Conservation (phyloP, 176 grass and related monocot species). For the Lolium perenne region DNA sequence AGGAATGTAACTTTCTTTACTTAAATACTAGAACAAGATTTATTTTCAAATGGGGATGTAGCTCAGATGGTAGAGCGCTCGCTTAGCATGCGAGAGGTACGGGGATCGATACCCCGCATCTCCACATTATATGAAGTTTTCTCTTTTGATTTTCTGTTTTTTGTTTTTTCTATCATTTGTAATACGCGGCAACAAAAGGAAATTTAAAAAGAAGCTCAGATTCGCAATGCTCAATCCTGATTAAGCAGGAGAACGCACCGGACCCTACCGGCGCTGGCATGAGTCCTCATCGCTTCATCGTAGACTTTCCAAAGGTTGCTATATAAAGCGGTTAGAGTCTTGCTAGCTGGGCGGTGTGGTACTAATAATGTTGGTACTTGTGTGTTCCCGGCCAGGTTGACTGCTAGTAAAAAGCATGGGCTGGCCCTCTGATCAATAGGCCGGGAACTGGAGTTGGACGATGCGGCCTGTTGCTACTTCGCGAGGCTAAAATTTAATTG, state of each 20-base stretch:
- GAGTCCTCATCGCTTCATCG: background rate
- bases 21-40: too few species aligned
- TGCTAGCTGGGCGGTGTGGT: background rate
- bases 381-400: background rate
- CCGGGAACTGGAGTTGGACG: too few species aligned
- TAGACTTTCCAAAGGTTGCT: background rate
- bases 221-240: background rate
- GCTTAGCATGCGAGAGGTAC: conserved; percentile 99
- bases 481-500: too few species aligned
- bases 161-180: too few species aligned
- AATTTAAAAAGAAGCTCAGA: background rate
- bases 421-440: too few species aligned
- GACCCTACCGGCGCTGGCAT: background rate
- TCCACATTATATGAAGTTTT: conserved; percentile 41
- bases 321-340: background rate
- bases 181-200: background rate
- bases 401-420: background rate
- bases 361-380: background rate
- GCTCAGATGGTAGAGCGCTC: conserved; percentile 98
- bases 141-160: too few species aligned
- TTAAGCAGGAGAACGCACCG: background rate
- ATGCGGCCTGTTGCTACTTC: too few species aligned
- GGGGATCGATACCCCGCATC: conserved; percentile 92
- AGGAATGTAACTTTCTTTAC: too few species aligned
- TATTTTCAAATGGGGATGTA: conserved; percentile 77